Conservation (phyloP, 2,329 filamentous ascomycete species). For the Fusarium algeriense region DNA sequence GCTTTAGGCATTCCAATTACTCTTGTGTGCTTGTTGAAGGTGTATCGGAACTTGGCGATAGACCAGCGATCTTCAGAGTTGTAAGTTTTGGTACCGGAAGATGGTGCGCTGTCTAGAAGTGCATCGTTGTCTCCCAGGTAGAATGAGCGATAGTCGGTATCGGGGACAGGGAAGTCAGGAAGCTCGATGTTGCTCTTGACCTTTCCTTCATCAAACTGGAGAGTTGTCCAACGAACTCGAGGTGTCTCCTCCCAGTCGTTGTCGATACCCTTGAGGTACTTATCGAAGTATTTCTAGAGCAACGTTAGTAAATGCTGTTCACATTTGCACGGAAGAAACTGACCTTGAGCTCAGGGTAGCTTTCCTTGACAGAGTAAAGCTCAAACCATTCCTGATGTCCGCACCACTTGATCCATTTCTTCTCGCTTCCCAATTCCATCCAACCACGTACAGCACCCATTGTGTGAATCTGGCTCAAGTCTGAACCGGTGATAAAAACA, state of each 20-base stretch:
- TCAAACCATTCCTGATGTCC: slow-evolving; percentile 41
- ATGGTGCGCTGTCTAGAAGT: not conserved
- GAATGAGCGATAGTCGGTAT: slow-evolving; percentile 17
- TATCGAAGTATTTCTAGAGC: slow-evolving; percentile 33
- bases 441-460: slow-evolving; percentile 40
- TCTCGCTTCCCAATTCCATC: slow-evolving; percentile 36
- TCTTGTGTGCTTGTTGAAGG: slow-evolving; percentile 20
- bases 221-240: slow-evolving; percentile 35
- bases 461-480: slow-evolving; percentile 42
- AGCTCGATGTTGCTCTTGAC: slow-evolving; percentile 32
- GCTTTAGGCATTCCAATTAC: slow-evolving; percentile 31
- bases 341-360: slow-evolving; percentile 19
- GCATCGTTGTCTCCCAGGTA: slow-evolving; percentile 8
- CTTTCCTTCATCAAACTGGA: slow-evolving; percentile 38
- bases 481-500: slow-evolving; percentile 34
- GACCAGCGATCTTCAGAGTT: slow-evolving; percentile 35
- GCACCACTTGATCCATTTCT: slow-evolving; percentile 42
- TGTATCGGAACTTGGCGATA: slow-evolving; percentile 31
- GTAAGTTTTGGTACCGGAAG: slow-evolving; percentile 6
- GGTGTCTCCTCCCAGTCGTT: slow-evolving; percentile 43
- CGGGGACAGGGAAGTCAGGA: slow-evolving; percentile 26
- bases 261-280: slow-evolving; percentile 35
- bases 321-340: not conserved
- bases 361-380: slow-evolving; percentile 22
- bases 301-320: not conserved